These are phyloP conservation scores for Globisporangium paddicum DNA, from an alignment of 352 stramenopile species.

Conservation along the genomic window DNA sequence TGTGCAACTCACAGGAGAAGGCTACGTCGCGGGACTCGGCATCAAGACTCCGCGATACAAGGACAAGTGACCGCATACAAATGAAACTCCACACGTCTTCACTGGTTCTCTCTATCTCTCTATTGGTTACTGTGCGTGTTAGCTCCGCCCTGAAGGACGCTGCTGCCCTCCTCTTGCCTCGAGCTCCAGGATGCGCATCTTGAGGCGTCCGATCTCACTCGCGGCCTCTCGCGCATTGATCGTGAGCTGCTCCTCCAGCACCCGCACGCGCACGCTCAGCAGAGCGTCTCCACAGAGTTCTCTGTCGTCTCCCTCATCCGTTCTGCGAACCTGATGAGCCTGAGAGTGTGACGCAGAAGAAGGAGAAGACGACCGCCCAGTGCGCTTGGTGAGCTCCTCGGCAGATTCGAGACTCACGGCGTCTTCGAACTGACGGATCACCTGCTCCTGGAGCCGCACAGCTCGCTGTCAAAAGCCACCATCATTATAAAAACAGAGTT, in stretches of 20 bases:
- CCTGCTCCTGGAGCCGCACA: conserved; percentile 69
- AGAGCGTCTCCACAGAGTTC: conserved; percentile 10
- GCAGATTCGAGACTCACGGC: conserved; percentile 37
- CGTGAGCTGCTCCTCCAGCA: conserved; percentile 66
- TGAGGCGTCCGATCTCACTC: conserved; percentile 50
- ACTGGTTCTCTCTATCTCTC: too few relatives aligned
- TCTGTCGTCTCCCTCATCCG: not conserved
- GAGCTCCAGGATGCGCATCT: conserved; percentile 61
- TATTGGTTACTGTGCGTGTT: too few relatives aligned
- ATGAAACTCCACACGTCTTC: too few relatives aligned
- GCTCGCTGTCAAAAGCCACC: conserved; percentile 33
- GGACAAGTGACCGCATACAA: conserved; percentile 19
- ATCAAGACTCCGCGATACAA: conserved; percentile 73
- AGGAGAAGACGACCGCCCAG: not conserved
- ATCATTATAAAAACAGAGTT: not conserved
- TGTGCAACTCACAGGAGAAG: conserved; percentile 35
- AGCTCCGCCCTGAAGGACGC: not conserved
- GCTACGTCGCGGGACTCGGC: conserved; percentile 76
- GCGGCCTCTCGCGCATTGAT: conserved; percentile 56
- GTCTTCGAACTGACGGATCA: conserved; percentile 77
- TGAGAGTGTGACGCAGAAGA: not conserved
- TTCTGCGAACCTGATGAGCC: too few relatives aligned
- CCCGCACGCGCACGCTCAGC: conserved; percentile 45
- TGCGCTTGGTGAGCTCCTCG: not conserved
- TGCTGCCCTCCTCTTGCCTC: conserved; percentile 19